Percentiles rank a stretch among this genome's conserved stretches.
These are phyloP conservation scores for Bruguiera parviflora DNA, from an alignment of 345 rosid genomes.

Conservation along the genomic window DNA sequence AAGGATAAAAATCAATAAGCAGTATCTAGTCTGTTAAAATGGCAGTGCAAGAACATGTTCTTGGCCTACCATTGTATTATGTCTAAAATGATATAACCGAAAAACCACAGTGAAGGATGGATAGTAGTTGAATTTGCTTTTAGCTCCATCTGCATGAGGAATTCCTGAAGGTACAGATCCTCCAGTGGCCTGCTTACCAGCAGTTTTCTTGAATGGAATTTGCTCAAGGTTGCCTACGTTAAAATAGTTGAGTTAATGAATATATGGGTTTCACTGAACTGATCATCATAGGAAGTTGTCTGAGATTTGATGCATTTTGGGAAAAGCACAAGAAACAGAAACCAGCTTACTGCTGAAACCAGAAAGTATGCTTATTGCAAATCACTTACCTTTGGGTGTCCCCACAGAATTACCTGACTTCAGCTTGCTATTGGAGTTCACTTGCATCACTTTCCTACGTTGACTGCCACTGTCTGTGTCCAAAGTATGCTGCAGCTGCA, in stretches of 20 bases:
- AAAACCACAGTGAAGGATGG: conserved; percentile 4
- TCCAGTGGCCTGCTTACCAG: background rate
- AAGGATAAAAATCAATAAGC: background rate
- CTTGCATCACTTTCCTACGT: no score
- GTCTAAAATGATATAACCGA: no score
- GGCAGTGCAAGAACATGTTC: background rate
- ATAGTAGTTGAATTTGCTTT: background rate
- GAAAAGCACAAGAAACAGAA: no score
- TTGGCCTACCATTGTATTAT: background rate
- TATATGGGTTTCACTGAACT: no score
- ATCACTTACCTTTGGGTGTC: no score
- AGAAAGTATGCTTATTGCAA: no score
- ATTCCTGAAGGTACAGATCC: background rate
- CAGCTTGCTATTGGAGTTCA: no score
- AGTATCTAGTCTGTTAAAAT: background rate
- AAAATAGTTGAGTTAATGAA: background rate
- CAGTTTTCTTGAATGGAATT: background rate
- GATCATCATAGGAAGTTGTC: no score
- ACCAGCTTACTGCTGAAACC: no score
- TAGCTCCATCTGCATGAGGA: conserved; percentile 4
- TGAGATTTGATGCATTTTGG: no score
- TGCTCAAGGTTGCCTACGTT: background rate
- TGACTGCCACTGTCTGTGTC: no score
- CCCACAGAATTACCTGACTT: no score
- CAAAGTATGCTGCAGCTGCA: background rate